Percentiles rank a stretch among this genome's conserved stretches.
Evolutionary conservation across 768 basidiomycete species (phyloP).

Genomic region (Termitomyces titanicus): DNA sequence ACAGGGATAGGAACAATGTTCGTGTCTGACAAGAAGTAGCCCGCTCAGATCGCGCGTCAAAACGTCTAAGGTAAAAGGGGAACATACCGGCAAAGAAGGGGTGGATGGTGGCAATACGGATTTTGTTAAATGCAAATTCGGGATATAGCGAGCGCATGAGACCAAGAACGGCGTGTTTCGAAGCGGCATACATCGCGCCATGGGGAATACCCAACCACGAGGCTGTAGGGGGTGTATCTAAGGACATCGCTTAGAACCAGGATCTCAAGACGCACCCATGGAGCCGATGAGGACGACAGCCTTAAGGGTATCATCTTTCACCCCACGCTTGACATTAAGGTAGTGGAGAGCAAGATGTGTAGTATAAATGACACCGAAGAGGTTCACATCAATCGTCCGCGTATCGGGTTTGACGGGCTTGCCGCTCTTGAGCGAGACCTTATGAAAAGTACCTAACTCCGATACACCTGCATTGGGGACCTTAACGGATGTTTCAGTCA

Average conservation of each 20-base stretch:
- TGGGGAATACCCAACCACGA: conserved; percentile 45
- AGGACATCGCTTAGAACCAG: background rate
- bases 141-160: conserved; percentile 46
- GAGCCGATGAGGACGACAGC: conserved; percentile 52
- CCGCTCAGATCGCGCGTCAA: background rate
- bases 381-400: conserved; percentile 47
- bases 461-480: conserved; percentile 49
- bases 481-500: conserved; percentile 17
- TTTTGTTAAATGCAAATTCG: conserved; percentile 28
- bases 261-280: conserved; percentile 34
- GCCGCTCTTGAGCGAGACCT: conserved; percentile 30
- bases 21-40: conserved; percentile 33
- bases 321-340: conserved; percentile 33
- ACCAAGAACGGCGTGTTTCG: conserved; percentile 54
- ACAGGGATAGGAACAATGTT: conserved; percentile 35
- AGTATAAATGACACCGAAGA: conserved; percentile 45
- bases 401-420: conserved; percentile 41
- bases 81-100: conserved; percentile 50
- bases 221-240: conserved; percentile 28
- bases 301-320: conserved; percentile 35
- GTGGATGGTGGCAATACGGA: conserved; percentile 45
- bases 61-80: background rate
- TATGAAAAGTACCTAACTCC: conserved; percentile 30
- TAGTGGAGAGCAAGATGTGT: conserved; percentile 50
- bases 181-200: conserved; percentile 43